Base-by-base conservation (phyloP, 305 asterid species). In the Fraxinus floribunda region DNA sequence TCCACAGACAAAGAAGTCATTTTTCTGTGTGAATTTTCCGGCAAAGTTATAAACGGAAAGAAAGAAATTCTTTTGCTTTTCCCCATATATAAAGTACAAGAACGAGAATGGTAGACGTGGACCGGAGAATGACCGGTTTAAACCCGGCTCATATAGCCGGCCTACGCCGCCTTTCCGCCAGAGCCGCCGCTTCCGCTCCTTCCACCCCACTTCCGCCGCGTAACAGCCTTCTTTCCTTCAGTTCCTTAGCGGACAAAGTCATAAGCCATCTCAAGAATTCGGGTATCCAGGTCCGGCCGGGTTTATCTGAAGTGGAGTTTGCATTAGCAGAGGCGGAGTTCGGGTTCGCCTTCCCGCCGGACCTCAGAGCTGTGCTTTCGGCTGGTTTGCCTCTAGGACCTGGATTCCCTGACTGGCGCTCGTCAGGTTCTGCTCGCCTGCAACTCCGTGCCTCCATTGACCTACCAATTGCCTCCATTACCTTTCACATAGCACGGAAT, bases 321-420 rank as follows among this genome's bases (percentile, higher is more conserved):
- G 98, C 97, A 10, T 78, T 94, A 15, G 98, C 99, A 3, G 99
- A 96, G 82, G 99, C 99, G 0, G 98, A 94, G 85, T 96, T 93
- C 74, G 97, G 98, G 0, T 96, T 94, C 84, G 86, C 88, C 3
- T 96, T 96, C 81, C 99, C 99, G 30, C 99, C 98, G 36, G 99
- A 96, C 71, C 82, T 95, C 15, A 91, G 86, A 85, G 99, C 99
- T 1, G 93, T 95, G 20, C 92, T 95, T 13, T 91, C 92, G 0
- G 92, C 97, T 41, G 99, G 98, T 0, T 81, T 95, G 87, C 98
- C 99, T 0, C 57, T 93, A 8, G 98, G 97, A 0, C 92, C 97
- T 1, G 97, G 99, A 0, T 95, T 95, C 75, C 99, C 99, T 4
- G 97, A 96, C 88, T 96, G 99, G 99, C 94, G 98, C 15, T 86